Conservation (phyloP, 805 yeast species). For the Brettanomyces naardenensis region DNA sequence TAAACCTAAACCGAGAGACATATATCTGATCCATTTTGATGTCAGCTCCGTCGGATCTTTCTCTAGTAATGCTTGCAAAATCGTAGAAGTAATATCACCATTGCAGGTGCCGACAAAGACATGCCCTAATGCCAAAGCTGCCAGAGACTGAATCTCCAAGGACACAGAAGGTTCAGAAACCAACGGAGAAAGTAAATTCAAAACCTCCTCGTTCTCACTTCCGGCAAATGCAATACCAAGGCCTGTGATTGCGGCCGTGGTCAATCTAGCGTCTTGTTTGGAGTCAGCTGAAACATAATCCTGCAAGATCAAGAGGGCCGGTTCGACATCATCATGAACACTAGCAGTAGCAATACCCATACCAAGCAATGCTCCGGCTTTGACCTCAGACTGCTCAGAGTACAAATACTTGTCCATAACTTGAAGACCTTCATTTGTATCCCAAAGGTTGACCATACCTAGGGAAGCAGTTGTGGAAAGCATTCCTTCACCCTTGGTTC, state of each 20-base stretch:
- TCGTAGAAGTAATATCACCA: slow-evolving; percentile 90
- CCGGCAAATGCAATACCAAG: slow-evolving; percentile 95
- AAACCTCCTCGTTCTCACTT: slow-evolving; percentile 76
- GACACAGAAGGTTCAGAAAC: slow-evolving; percentile 70
- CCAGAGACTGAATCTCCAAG: slow-evolving; percentile 73
- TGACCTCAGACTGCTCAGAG: slow-evolving; percentile 76
- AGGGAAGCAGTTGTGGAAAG: slow-evolving; percentile 84
- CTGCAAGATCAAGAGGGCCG: slow-evolving; percentile 77
- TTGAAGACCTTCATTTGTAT: slow-evolving; percentile 81
- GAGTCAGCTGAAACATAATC: slow-evolving; percentile 45
- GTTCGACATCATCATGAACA: slow-evolving; percentile 93
- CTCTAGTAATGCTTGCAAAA: slow-evolving; percentile 83
- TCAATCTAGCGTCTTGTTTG: slow-evolving; percentile 55
- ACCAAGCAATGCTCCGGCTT: slow-evolving; percentile 95
- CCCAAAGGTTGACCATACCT: slow-evolving; percentile 90
- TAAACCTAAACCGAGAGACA: slow-evolving; percentile 87
- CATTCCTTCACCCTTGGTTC: slow-evolving; percentile 90
- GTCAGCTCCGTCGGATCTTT: slow-evolving; percentile 71
- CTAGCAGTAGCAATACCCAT: slow-evolving; percentile 89
- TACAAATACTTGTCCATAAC: slow-evolving; percentile 82
- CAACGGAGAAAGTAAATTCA: slow-evolving; percentile 70
- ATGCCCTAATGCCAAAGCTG: slow-evolving; percentile 90
- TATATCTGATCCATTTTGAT: slow-evolving; percentile 80
- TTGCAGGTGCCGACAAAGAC: slow-evolving; percentile 93
- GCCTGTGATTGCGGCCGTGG: slow-evolving; percentile 82